phyloP scores from a whole-genome alignment of 371 early-diverging fungal species.

The Syncephalastrum contaminatum region DNA sequence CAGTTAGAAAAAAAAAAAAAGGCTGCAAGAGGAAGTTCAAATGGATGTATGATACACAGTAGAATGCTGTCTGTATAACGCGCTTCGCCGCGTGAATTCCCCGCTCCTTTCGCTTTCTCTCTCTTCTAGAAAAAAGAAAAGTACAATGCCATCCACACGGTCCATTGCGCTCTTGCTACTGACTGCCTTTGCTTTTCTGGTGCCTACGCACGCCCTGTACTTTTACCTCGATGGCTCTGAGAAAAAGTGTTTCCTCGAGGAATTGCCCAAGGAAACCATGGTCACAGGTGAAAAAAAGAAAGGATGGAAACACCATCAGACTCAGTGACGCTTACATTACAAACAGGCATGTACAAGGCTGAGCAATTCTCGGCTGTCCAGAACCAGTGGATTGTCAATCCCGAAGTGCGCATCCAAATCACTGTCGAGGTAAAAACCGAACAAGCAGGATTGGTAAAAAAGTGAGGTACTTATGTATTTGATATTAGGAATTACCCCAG shows the following conservation, averaged over 20 bases:
- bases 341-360: conserved; percentile 73
- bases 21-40: no score
- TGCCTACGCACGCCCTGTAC: conserved; percentile 60
- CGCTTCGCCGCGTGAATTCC: no score
- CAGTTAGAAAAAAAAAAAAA: no score
- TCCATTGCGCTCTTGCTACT: conserved; percentile 4
- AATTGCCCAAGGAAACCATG: conserved; percentile 87
- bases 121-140: no score
- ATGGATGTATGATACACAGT: no score
- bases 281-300: conserved; percentile 80
- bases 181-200: conserved; percentile 2
- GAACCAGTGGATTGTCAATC: conserved; percentile 71
- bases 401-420: conserved; percentile 67
- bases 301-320: neutral
- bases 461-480: no score
- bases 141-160: neutral
- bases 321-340: neutral
- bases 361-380: conserved; percentile 73
- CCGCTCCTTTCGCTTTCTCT: no score
- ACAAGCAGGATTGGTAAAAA: neutral
- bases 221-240: conserved; percentile 89
- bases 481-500: conserved; percentile 53
- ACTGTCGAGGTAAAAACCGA: conserved; percentile 63
- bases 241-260: conserved; percentile 93
- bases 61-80: no score